Evolutionary conservation across 2,329 filamentous ascomycete species (phyloP).

Genomic region (Diplodia corticola): DNA sequence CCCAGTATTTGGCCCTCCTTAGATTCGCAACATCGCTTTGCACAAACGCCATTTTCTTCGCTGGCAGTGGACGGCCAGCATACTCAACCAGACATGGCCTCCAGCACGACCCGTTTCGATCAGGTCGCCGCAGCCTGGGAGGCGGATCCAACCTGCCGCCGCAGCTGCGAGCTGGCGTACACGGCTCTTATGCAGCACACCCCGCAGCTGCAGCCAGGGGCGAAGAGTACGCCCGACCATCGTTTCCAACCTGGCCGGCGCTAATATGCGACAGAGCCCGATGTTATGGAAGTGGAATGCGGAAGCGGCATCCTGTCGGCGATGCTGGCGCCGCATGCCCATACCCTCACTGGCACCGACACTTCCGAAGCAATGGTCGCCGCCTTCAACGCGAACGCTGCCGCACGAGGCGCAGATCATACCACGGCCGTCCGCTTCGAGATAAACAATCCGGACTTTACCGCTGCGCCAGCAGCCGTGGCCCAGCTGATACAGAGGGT

Average conservation of each 20-base stretch:
- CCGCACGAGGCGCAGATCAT: slow-evolving; percentile 36
- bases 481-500: slow-evolving; percentile 39
- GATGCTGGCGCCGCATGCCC: slow-evolving; percentile 50
- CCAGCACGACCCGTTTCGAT: slow-evolving; percentile 53
- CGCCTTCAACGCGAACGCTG: slow-evolving; percentile 51
- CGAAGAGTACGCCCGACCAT: slow-evolving; percentile 23
- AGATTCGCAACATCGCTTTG: background rate
- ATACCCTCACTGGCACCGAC: slow-evolving; percentile 55
- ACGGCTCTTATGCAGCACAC: slow-evolving; percentile 47
- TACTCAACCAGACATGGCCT: background rate
- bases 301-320: slow-evolving; percentile 58
- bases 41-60: background rate
- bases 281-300: slow-evolving; percentile 59
- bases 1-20: background rate
- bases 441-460: slow-evolving; percentile 47
- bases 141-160: slow-evolving; percentile 52
- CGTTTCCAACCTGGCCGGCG: background rate
- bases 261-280: slow-evolving; percentile 32
- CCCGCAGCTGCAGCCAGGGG: slow-evolving; percentile 34
- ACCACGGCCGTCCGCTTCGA: slow-evolving; percentile 50
- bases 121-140: slow-evolving; percentile 58
- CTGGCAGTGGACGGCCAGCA: background rate
- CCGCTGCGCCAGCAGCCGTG: background rate
- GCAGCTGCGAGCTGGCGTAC: slow-evolving; percentile 47
- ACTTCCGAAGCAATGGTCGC: slow-evolving; percentile 57